Evolutionary conservation across 139 green algal species (phyloP).

Genomic region (Bryopsis sp.): DNA sequence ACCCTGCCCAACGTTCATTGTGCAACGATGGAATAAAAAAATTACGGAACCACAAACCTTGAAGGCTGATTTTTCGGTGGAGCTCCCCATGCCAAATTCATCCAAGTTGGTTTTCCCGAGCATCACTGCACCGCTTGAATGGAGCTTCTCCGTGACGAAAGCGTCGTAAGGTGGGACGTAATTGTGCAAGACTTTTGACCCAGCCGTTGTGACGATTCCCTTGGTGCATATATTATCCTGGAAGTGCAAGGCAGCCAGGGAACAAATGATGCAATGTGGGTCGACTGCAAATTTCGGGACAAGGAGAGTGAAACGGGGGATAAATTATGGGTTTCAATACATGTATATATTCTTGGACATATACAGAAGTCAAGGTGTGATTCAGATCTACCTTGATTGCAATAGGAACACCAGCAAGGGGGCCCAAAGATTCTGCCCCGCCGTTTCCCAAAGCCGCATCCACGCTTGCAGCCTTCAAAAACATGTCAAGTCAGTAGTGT

Average conservation of each 20-base stretch:
- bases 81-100: constrained; percentile 96
- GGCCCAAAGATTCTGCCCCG: constrained; percentile 22
- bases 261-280: not conserved
- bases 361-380: no score
- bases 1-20: no score
- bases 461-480: constrained; percentile 39
- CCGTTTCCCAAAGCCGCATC: constrained; percentile 40
- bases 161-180: constrained; percentile 69
- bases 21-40: no score
- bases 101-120: constrained; percentile 98
- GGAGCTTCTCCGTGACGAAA: constrained; percentile 56
- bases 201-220: constrained; percentile 78
- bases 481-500: constrained; percentile 19
- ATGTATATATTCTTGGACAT: no score
- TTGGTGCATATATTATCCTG: constrained; percentile 93
- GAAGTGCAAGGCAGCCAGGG: not conserved
- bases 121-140: constrained; percentile 67
- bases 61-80: constrained; percentile 81
- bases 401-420: constrained; percentile 71
- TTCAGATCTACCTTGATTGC: constrained; percentile 63
- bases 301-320: no score
- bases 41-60: constrained; percentile 37
- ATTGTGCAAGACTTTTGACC: constrained; percentile 57
- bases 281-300: not conserved
- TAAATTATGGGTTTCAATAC: no score